Evolutionary conservation across 2,329 filamentous ascomycete genomes (phyloP), one percentile per base, ranked within the genome.

Genomic region (Didymella segeticola): DNA sequence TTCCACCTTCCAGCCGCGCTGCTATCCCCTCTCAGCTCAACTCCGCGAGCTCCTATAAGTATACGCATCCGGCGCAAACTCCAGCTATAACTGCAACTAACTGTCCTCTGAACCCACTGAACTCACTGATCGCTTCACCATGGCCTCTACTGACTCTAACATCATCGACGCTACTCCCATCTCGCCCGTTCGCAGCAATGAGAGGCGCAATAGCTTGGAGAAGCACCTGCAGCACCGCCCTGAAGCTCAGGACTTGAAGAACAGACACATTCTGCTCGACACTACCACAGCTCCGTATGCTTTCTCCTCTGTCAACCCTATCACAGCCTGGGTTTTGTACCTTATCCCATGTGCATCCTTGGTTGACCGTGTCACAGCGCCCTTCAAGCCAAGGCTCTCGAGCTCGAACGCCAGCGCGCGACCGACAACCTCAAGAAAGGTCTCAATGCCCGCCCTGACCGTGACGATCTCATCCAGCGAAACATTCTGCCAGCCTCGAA

Each of bases 401-500:
- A 88, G 61, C 82, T 90, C 34, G 86, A 87, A 64, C 83, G 86
- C 59, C 86, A 88, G 70, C 80, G 82, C 52, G 82, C 83, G 14
- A 81, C 82, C 10, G 86, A 89, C 69, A 85, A 77, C 60, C 73
- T 89, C 59, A 87, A 86, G 75, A 88, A 86, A 72, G 81, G 84
- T 22, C 78, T 90, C 11, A 81, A 85, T 62, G 81, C 84, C 52
- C 77, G 87, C 14, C 85, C 86, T 4, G 84, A 91, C 19, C 86
- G 89, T 52, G 84, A 91, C 29, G 86, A 91, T 68, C 82, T 97
- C 19, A 80, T 96, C 58, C 89, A 95, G 72, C 89, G 87, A 64
- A 96, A 96, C 77, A 96, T 97, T 73, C 86, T 97, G 22, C 90
- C 90, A 22, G 86, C 87, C 50, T 89, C 89, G 26, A 88, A 77